Base-by-base conservation (phyloP, 2,329 filamentous ascomycete genomes). In the Fusarium agapanthi region DNA sequence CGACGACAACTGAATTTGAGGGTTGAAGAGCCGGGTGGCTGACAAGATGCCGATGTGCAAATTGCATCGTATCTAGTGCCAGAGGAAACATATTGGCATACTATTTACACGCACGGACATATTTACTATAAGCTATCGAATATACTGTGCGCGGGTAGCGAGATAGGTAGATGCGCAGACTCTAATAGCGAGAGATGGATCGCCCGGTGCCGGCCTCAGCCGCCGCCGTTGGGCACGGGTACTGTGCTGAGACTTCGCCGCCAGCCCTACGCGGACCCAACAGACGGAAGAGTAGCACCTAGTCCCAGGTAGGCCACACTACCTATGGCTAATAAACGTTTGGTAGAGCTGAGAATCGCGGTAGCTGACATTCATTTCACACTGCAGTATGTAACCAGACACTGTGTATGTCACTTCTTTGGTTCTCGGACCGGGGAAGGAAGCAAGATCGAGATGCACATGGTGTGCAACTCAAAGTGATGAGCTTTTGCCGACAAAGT, bases 241-340 rank as follows among this genome's bases (percentile, higher is more conserved):
- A 50, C 30, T 51, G 48, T 51, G 32, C 48, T 35, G 48, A 35
- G 32, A 51, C 15, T 62, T 41, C 47, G 59, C 65, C 51, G 43
- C 62, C 71, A 74, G 71, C 71, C 71, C 68, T 73, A 73, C 61
- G 28, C 54, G 37, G 66, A 34, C 62, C n/a, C 43, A 47, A 40
- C 44, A 30, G 55, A 54, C 48, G 44, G 60, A 54, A 30, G 45
- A 64, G 51, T 30, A 32, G 37, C 35, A 22, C 55, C 20, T 34
- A 44, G 26, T 44, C 53, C 37, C 28, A 35, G 54, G 51, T 43
- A 57, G 30, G 35, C 16, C 34, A 50, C 28, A 32, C 47, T 34
- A 38, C 35, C 35, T 40, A 37, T 28, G 20, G 28, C 50, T 38
- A 44, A 51, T 48, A 44, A 45, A 32, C 32, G 26, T 16, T n/a